Conservation (phyloP, 768 basidiomycete species). For the Lentinula boryana region DNA sequence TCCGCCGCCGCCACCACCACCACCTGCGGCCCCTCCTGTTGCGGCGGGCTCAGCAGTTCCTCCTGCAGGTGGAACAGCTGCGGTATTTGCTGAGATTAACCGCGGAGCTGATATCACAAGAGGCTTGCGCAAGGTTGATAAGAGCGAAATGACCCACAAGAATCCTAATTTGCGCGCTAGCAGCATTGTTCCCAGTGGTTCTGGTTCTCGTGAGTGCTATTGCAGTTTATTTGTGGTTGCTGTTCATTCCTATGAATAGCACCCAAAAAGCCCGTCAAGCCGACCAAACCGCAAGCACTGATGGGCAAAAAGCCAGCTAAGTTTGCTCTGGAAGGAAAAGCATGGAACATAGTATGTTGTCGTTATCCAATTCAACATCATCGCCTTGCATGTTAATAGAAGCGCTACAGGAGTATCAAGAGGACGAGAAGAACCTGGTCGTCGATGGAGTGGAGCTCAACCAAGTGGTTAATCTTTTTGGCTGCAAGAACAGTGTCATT, state of each 20-base stretch:
- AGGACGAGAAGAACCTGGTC: constrained; percentile 66
- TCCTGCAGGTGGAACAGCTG: constrained; percentile 52
- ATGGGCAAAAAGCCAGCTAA: constrained; percentile 90
- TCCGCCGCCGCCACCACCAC: constrained; percentile 51
- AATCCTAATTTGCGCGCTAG: constrained; percentile 83
- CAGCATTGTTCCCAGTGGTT: constrained; percentile 35
- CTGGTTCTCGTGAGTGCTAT: constrained; percentile 21
- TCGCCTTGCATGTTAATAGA: not conserved
- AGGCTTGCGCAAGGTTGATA: constrained; percentile 88
- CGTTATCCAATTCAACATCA: not conserved
- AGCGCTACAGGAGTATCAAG: constrained; percentile 76
- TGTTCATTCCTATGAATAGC: constrained; percentile 14
- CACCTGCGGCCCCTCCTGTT: constrained; percentile 37
- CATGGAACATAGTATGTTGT: constrained; percentile 80
- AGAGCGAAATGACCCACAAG: constrained; percentile 98
- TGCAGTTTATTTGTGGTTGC: not conserved
- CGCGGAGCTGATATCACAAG: constrained; percentile 87
- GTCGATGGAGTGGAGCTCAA: constrained; percentile 73
- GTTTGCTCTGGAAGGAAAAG: constrained; percentile 83
- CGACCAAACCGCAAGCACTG: constrained; percentile 78
- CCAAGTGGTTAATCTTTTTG: constrained; percentile 85
- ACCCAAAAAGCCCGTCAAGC: constrained; percentile 67
- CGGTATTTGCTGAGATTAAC: constrained; percentile 89
- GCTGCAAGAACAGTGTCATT: constrained; percentile 82
- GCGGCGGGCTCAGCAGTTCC: constrained; percentile 31